These are phyloP conservation scores for Apophysomyces elegans DNA, from an alignment of 371 early-diverging fungal genomes.

Conservation along the genomic window DNA sequence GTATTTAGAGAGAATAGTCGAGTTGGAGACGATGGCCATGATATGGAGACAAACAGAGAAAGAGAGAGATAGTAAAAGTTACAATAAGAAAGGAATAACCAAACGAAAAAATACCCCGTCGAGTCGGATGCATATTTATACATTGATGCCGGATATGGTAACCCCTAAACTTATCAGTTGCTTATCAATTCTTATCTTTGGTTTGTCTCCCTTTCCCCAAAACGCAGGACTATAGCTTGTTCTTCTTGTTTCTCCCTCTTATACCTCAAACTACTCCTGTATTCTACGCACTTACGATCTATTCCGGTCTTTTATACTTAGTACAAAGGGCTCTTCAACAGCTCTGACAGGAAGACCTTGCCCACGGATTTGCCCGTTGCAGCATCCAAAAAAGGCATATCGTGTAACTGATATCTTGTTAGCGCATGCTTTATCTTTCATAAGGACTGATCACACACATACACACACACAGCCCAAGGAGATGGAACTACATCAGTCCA, in stretches of 20 bases:
- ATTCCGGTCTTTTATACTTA: not conserved
- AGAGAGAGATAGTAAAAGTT: no score
- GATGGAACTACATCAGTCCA: slow-evolving; percentile 1
- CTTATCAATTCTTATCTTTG: slow-evolving; percentile 9
- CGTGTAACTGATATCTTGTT: slow-evolving; percentile 2
- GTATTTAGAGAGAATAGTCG: slow-evolving; percentile 44
- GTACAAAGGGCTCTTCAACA: not conserved
- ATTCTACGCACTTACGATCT: not conserved
- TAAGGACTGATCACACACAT: slow-evolving; percentile 4
- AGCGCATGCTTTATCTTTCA: slow-evolving; percentile 1
- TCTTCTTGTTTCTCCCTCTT: not conserved
- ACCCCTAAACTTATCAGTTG: not conserved
- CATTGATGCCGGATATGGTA: not conserved
- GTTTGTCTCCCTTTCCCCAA: not conserved
- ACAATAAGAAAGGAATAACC: slow-evolving; percentile 8
- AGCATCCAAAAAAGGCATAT: not conserved
- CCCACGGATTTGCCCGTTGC: not conserved
- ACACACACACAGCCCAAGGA: not conserved
- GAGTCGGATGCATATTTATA: slow-evolving; percentile 4
- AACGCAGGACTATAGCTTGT: not conserved
- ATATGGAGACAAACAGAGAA: not conserved
- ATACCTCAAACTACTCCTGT: not conserved
- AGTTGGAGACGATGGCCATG: slow-evolving; percentile 32
- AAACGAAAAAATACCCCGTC: not conserved
- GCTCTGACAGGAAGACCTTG: not conserved